Conservation (phyloP, 2,329 filamentous ascomycete genomes). For the Penicillium sp. region DNA sequence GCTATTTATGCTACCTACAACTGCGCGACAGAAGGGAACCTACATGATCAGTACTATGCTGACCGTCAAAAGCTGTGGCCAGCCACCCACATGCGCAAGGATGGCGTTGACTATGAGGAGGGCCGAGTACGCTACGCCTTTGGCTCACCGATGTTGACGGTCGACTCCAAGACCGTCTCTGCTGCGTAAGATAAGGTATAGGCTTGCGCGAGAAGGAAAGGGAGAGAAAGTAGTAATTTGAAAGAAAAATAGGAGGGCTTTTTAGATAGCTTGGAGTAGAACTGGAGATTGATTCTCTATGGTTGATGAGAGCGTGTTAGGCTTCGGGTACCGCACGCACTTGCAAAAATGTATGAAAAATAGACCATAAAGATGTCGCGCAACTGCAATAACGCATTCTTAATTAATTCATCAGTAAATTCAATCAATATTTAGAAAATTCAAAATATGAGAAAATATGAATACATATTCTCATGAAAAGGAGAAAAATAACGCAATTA, state of each 20-base stretch:
- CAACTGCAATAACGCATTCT: too few species aligned
- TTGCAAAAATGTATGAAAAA: not conserved
- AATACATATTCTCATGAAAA: too few species aligned
- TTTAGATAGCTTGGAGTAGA: not conserved
- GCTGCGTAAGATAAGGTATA: not conserved
- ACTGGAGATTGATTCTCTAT: not conserved
- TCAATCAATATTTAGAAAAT: not conserved
- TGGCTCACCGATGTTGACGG: conserved; percentile 45
- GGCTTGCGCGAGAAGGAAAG: not conserved
- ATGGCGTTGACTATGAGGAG: conserved; percentile 40
- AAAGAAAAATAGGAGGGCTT: not conserved
- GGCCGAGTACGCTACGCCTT: conserved; percentile 41
- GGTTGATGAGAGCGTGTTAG: not conserved
- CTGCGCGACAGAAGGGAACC: conserved; percentile 42
- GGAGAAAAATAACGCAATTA: not conserved
- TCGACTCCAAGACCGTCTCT: conserved; percentile 25
- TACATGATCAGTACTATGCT: conserved; percentile 49
- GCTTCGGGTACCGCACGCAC: not conserved
- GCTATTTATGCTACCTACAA: conserved; percentile 52
- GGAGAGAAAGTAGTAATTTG: too few species aligned
- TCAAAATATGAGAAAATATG: too few species aligned
- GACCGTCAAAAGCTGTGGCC: conserved; percentile 48
- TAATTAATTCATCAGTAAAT: not conserved
- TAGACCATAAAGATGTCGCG: too few species aligned
- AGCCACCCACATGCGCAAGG: conserved; percentile 44